Base-by-base conservation (phyloP, 1,139 yeast genomes). In the Candida dubliniensis region DNA sequence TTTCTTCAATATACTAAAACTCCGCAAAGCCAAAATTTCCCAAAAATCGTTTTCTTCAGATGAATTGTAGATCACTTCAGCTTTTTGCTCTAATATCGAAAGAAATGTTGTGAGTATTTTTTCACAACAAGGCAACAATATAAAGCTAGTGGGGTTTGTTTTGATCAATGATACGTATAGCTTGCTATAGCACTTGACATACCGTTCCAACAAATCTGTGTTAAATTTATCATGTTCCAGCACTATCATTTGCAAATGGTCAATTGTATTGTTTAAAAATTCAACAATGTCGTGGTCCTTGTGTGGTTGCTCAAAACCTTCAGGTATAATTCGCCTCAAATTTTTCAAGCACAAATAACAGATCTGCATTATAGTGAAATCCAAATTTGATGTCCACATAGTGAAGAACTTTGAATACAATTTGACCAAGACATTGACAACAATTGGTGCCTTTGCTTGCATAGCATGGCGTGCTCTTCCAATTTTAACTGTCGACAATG, bases 381-480 rank as follows among this genome's bases (percentile, higher is more conserved):
- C 77, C 36, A 72, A 64, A 40, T 55, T 56, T 34, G 51, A 56
- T 2, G 80, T 75, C 95, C 95, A 88, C 46, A 73, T 69, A 38
- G 78, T 77, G 55, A 85, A 87, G 46, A 79, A 79, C 30, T 70
- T 62, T 31, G 73, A 54, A 60, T 90, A 90, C 35, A 84, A 66
- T 45, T 79, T 77, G 24, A 82, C 76, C 36, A 89, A 61, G 1
- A 80, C 64, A 0, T 84, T 81, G 5, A 84, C 73, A 1, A 90
- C 63, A 2, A 77, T 64, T 0, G 89, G 87, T 0, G 87, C 77
- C 47, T 85, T 82, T 43, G 79, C 71, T 57, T 86, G 95, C 77
- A 93, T 75, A 1, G 90, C 88, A 12, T 82, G 82, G 52, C 93
- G 77, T 6, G 93, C 80, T 48, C 88, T 77, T 6, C 98, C 98